Evolutionary conservation across 495 filamentous ascomycete species (phyloP).

Genomic region (Hypoxylon rickii): DNA sequence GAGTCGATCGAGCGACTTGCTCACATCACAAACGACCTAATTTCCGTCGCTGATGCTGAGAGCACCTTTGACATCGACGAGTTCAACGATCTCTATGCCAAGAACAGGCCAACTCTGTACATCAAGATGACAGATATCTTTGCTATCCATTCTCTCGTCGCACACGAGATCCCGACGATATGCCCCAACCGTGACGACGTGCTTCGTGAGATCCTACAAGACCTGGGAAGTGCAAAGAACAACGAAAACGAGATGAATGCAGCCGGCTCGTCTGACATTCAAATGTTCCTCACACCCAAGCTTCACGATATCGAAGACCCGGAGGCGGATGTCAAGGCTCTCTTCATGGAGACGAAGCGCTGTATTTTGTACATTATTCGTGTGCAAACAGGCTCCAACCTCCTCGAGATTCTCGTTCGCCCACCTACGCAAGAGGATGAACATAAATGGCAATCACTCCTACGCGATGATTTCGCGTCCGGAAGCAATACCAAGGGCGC

Average conservation of each 20-base stretch:
- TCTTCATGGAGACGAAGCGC: slow-evolving; percentile 98
- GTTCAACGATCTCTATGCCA: slow-evolving; percentile 95
- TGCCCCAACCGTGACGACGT: slow-evolving; percentile 83
- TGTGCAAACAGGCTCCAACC: slow-evolving; percentile 86
- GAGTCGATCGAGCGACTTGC: slow-evolving; percentile 83
- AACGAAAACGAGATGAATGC: slow-evolving; percentile 92
- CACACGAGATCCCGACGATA: slow-evolving; percentile 73
- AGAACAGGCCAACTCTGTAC: slow-evolving; percentile 93
- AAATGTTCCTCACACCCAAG: slow-evolving; percentile 87
- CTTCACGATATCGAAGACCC: slow-evolving; percentile 91
- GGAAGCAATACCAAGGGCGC: slow-evolving; percentile 74
- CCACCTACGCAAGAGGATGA: slow-evolving; percentile 87
- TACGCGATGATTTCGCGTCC: slow-evolving; percentile 79
- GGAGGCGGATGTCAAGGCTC: slow-evolving; percentile 83
- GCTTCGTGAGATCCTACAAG: slow-evolving; percentile 86
- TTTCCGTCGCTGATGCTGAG: slow-evolving; percentile 83
- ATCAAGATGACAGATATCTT: slow-evolving; percentile 99
- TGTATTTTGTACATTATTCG: slow-evolving; percentile 98
- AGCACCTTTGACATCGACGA: slow-evolving; percentile 96
- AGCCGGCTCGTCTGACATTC: slow-evolving; percentile 87
- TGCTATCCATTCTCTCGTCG: slow-evolving; percentile 87
- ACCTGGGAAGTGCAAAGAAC: slow-evolving; percentile 91
- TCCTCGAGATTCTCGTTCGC: slow-evolving; percentile 94
- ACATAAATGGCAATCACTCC: slow-evolving; percentile 78
- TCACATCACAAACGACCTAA: slow-evolving; percentile 72